Evolutionary conservation across 2,329 filamentous ascomycete species (phyloP).

Genomic region (Colletotrichum horii): DNA sequence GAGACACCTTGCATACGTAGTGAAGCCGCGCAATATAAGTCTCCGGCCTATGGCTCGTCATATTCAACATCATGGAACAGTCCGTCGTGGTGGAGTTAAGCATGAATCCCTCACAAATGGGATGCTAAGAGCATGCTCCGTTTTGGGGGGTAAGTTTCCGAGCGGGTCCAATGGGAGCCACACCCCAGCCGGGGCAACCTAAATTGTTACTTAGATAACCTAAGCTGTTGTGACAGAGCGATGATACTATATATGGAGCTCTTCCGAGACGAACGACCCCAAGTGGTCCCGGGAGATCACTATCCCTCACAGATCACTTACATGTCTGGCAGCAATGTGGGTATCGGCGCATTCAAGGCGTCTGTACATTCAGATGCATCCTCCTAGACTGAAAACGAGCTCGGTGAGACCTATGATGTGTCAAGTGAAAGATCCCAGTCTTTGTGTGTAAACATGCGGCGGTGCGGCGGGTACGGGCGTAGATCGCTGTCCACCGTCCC

Average conservation of each 20-base stretch:
- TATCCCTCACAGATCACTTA: not conserved
- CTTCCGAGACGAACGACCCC: not conserved
- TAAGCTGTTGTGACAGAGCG: not conserved
- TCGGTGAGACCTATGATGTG: not conserved
- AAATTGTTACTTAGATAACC: not conserved
- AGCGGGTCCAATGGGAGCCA: not conserved
- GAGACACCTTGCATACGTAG: not conserved
- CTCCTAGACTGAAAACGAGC: not conserved
- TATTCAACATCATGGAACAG: not conserved
- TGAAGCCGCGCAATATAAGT: not conserved
- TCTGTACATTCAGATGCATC: not conserved
- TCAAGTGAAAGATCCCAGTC: not conserved
- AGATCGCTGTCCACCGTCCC: not conserved
- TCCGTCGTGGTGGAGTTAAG: not conserved
- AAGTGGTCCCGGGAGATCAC: not conserved
- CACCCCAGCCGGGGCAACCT: not conserved
- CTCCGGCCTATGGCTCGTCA: not conserved
- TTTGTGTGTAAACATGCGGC: not conserved
- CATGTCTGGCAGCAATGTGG: not conserved
- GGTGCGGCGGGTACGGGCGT: not conserved
- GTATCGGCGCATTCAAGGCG: not conserved
- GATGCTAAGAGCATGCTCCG: not conserved
- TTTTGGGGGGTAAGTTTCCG: not conserved
- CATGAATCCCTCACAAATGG: not conserved
- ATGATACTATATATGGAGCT: not conserved